Evolutionary conservation across 768 basidiomycete genomes (phyloP), one percentile per base, ranked within the genome.

Genomic region (Lactarius indigo): DNA sequence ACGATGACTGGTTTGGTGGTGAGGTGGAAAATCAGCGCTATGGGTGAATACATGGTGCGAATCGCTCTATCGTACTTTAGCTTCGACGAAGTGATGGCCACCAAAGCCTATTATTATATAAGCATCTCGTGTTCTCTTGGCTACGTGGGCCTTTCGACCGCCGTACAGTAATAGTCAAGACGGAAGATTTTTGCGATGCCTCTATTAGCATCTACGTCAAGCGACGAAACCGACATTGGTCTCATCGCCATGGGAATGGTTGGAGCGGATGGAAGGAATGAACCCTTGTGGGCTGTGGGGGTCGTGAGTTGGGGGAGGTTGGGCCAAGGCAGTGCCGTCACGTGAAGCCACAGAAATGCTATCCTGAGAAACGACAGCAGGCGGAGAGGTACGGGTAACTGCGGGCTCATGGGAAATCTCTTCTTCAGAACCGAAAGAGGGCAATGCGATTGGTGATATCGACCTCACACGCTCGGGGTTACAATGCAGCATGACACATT

Each of bases 1-100:
- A 73, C 2, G 90, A 92, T 71, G 92, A 94, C 75, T 94, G 92
- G 90, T 92, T 92, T 74, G 83, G 87, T 3, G 87, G 88, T 26
- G 77, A 76, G 10, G 80, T 76, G n/a, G 74, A 73, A n/a, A 73
- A 74, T 59, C 82, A 76, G 66, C 81, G 90, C 70, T 91, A 91
- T 72, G 90, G 90, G 28, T 91, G 75, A 84, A 28, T 17, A 23
- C 15, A 35, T 12, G 13, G 37, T n/a, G 10, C 28, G 5, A 6
- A 7, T 23, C 5, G 41, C 42, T 13, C 18, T 33, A n/a, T 5
- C 18, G n/a, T 30, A 2, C 26, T 30, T 3, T 20, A 3, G 47
- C 12, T 20, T n/a, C 9, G 26, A 30, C 18, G 20, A 42, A 13
- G 20, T 9, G 17, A 17, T 54, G 10, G 18, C 7, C 17, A 20